phyloP scores from a whole-genome alignment of 2,329 filamentous ascomycete genomes.

The Venturia pyrina region DNA sequence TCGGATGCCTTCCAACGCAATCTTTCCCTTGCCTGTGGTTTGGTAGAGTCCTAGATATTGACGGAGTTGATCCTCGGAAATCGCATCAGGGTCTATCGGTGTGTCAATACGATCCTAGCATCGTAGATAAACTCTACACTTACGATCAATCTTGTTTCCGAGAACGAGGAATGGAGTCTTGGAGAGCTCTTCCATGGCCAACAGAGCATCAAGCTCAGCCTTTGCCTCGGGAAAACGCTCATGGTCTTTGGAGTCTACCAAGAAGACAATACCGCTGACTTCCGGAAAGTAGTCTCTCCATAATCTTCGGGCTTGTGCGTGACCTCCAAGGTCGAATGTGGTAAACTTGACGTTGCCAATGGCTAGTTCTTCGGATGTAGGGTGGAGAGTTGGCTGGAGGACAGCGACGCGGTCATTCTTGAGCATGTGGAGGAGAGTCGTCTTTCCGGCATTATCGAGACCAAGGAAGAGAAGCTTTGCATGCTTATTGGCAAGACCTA shows the following conservation, averaged over 20 bases:
- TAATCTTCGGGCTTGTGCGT: constrained; percentile 70
- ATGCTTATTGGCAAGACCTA: constrained; percentile 90
- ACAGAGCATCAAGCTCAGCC: constrained; percentile 75
- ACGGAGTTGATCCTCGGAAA: constrained; percentile 84
- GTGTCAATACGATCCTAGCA: constrained; percentile 3
- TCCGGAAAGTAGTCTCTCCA: constrained; percentile 98
- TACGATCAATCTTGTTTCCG: constrained; percentile 94
- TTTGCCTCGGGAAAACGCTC: constrained; percentile 92
- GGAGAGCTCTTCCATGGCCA: constrained; percentile 91
- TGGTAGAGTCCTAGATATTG: constrained; percentile 90
- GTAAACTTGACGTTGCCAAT: constrained; percentile 65
- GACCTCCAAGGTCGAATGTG: constrained; percentile 79
- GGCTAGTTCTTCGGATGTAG: constrained; percentile 56
- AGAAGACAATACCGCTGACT: constrained; percentile 89
- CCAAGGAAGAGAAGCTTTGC: constrained; percentile 81
- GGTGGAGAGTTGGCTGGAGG: constrained; percentile 79
- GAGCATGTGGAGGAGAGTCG: constrained; percentile 85
- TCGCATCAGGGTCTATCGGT: constrained; percentile 63
- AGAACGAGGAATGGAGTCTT: constrained; percentile 95
- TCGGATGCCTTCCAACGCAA: constrained; percentile 81
- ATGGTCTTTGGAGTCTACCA: constrained; percentile 94
- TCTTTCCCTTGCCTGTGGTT: constrained; percentile 92
- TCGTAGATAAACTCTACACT: constrained; percentile 7
- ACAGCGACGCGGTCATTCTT: constrained; percentile 95
- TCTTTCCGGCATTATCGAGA: constrained; percentile 92